Percentiles rank a stretch among this genome's conserved stretches.
Evolutionary conservation across 768 basidiomycete species (phyloP).

Genomic region (Boletus pseudopeckii): DNA sequence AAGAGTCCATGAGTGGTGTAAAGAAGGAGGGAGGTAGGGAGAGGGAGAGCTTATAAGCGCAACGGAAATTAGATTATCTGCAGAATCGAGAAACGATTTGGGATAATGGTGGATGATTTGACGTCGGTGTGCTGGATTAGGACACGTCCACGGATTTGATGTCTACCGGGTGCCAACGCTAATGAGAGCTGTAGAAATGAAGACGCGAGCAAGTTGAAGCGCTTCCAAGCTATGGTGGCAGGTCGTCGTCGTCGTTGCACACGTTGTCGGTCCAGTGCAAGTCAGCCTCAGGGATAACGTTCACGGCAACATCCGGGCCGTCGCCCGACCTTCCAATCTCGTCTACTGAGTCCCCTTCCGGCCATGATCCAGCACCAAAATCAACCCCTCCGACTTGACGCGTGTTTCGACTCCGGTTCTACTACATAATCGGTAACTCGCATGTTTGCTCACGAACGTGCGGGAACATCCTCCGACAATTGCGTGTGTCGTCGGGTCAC

Average conservation of each 20-base stretch:
- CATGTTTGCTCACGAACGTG: conserved; percentile 12
- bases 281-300: not conserved
- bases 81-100: conserved; percentile 25
- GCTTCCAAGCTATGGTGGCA: not conserved
- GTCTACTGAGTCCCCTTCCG: too few species aligned
- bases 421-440: not conserved
- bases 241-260: conserved; percentile 1
- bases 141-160: conserved; percentile 10
- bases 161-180: not conserved
- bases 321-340: conserved; percentile 15
- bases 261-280: not conserved
- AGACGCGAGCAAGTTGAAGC: too few species aligned
- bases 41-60: conserved; percentile 19
- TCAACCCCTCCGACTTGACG: not conserved
- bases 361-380: conserved; percentile 9
- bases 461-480: not conserved
- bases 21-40: not conserved
- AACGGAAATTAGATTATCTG: conserved; percentile 26
- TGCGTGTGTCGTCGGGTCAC: conserved; percentile 6
- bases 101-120: conserved; percentile 20
- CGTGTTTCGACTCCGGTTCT: not conserved
- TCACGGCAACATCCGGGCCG: conserved; percentile 21
- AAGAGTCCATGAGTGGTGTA: conserved; percentile 57
- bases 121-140: conserved; percentile 24
- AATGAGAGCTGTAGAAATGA: not conserved